phyloP scores from a whole-genome alignment of 1,284 basidiomycete genomes.

The Microbotryum silenes-acaulis region DNA sequence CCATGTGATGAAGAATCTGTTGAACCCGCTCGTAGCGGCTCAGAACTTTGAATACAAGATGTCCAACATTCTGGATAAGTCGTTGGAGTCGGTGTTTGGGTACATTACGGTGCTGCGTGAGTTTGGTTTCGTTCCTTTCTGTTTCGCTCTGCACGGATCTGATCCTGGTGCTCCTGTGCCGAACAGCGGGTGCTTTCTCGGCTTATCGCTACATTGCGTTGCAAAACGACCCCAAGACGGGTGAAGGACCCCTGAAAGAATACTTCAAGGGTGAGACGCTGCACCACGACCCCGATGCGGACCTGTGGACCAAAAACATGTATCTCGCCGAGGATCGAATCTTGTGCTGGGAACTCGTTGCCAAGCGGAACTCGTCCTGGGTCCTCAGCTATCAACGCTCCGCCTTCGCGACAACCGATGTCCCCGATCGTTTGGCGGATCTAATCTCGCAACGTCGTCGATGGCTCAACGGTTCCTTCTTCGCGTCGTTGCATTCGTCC shows the following conservation, averaged over 20 bases:
- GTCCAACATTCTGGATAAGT: slow-evolving; percentile 48
- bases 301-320: slow-evolving; percentile 70
- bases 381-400: slow-evolving; percentile 89
- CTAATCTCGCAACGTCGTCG: slow-evolving; percentile 89
- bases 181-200: slow-evolving; percentile 65
- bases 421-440: slow-evolving; percentile 58
- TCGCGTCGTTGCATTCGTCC: slow-evolving; percentile 60
- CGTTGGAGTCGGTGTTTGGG: slow-evolving; percentile 65
- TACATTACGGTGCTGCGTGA: slow-evolving; percentile 81
- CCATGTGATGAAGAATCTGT: slow-evolving; percentile 55
- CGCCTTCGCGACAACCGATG: slow-evolving; percentile 69
- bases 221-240: slow-evolving; percentile 64
- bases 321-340: slow-evolving; percentile 68
- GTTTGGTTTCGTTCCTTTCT: no score
- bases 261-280: slow-evolving; percentile 93
- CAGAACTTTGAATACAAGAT: slow-evolving; percentile 81
- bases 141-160: no score
- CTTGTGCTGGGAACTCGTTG: slow-evolving; percentile 88
- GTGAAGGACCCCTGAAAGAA: slow-evolving; percentile 81
- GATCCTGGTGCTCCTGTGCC: not conserved
- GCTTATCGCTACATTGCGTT: slow-evolving; percentile 73
- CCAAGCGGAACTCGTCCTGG: slow-evolving; percentile 78
- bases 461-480: slow-evolving; percentile 97
- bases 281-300: slow-evolving; percentile 37
- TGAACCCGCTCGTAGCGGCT: slow-evolving; percentile 60